Conservation (phyloP, 1,284 basidiomycete species). For the Neonothopanus nambi region DNA sequence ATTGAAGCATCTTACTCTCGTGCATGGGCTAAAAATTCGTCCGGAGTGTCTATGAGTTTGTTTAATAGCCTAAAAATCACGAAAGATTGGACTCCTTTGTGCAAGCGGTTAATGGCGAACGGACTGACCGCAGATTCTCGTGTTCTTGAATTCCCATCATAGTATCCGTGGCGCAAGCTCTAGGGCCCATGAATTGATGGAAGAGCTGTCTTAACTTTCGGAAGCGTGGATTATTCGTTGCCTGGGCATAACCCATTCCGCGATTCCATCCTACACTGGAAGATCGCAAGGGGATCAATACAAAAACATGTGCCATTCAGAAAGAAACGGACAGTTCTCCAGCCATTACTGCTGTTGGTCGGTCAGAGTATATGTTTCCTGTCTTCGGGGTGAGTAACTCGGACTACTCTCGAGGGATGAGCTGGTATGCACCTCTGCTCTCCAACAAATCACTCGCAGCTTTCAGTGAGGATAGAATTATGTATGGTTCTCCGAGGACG, state of each 20-base stretch:
- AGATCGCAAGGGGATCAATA: neutral
- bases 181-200: constrained; percentile 39
- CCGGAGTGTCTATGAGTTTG: constrained; percentile 4
- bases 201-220: constrained; percentile 40
- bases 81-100: neutral
- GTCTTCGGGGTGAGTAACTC: too few relatives aligned
- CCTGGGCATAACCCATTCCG: constrained; percentile 38
- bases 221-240: constrained; percentile 36
- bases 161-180: constrained; percentile 26
- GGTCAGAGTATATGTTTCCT: constrained; percentile 18
- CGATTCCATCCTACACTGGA: constrained; percentile 42
- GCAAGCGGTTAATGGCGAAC: neutral
- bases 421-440: constrained; percentile 1
- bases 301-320: neutral
- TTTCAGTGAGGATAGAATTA: constrained; percentile 20
- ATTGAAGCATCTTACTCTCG: neutral
- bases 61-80: constrained; percentile 3
- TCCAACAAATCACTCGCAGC: constrained; percentile 19
- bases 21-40: neutral
- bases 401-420: too few relatives aligned
- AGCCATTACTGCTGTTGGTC: constrained; percentile 32
- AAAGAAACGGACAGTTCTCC: constrained; percentile 39
- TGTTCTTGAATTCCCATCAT: constrained; percentile 31
- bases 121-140: constrained; percentile 23
- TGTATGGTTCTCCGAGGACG: constrained; percentile 1